These are phyloP conservation scores for Trichosporon sp. DNA, from an alignment of 1,284 basidiomycete species.

Conservation along the genomic window DNA sequence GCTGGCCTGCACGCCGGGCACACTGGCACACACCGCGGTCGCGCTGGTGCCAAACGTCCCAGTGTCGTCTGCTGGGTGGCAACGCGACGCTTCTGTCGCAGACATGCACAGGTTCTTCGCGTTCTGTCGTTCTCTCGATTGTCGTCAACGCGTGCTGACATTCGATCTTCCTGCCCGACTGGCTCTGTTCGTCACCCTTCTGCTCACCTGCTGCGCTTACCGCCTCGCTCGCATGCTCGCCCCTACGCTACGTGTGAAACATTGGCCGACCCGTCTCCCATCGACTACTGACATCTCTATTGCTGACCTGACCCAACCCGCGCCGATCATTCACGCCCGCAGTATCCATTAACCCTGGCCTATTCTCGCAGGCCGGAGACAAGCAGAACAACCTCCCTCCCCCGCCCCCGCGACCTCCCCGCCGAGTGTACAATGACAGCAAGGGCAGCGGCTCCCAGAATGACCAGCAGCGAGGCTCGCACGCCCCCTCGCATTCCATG, in stretches of 20 bases:
- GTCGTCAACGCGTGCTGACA: neutral
- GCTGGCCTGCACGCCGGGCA: neutral
- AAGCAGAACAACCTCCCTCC: slow-evolving; percentile 29
- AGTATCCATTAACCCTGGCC: slow-evolving; percentile 33
- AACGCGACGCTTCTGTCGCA: neutral
- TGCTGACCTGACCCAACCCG: neutral
- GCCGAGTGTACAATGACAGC: slow-evolving; percentile 39
- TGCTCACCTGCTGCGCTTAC: neutral
- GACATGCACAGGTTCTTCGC: neutral
- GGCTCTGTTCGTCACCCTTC: neutral
- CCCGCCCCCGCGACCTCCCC: slow-evolving; percentile 49
- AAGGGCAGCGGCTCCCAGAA: slow-evolving; percentile 29
- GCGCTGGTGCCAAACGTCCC: neutral
- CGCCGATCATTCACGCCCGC: neutral
- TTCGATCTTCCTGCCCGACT: neutral
- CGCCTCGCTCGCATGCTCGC: no score
- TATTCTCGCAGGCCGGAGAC: slow-evolving; percentile 26
- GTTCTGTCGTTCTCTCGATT: neutral
- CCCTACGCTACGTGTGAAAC: no score
- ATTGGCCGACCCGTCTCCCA: neutral
- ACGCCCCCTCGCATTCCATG: slow-evolving; percentile 44
- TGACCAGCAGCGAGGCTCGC: slow-evolving; percentile 41
- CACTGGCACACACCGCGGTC: neutral
- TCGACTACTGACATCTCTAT: neutral
- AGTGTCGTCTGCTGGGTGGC: neutral